These are phyloP conservation scores for Tetrastigma voinierianum DNA, from an alignment of 164 flowering plant species.

Conservation along the genomic window DNA sequence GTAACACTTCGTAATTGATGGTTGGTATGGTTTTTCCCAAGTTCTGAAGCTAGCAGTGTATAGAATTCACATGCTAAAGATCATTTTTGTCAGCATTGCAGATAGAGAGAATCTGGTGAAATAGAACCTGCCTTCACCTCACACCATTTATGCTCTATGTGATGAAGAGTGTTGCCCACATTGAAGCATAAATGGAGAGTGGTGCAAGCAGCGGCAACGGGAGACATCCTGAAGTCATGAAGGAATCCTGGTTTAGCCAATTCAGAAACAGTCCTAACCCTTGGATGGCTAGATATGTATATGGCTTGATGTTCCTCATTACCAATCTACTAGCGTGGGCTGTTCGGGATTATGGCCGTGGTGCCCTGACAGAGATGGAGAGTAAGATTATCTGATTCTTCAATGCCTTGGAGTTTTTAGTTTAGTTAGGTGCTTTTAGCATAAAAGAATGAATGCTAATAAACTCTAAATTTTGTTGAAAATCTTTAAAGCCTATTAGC, in stretches of 20 bases:
- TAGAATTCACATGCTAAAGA: not conserved
- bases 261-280: constrained; percentile 69
- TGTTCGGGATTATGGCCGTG: constrained; percentile 66
- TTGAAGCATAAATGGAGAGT: constrained; percentile 28
- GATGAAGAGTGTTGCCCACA: constrained; percentile 13
- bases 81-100: not conserved
- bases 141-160: constrained; percentile 7
- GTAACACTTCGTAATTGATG: too few relatives aligned
- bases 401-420: too few relatives aligned
- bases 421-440: too few relatives aligned
- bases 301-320: constrained; percentile 62
- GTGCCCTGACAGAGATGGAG: constrained; percentile 44
- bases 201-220: constrained; percentile 17
- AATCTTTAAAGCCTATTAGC: too few relatives aligned
- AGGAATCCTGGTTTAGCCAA: constrained; percentile 57
- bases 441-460: too few relatives aligned
- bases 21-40: too few relatives aligned
- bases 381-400: constrained; percentile 43
- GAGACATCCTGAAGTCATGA: constrained; percentile 26
- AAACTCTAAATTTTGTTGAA: too few relatives aligned
- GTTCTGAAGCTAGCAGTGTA: not conserved
- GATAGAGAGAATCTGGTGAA: not conserved
- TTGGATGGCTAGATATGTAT: constrained; percentile 86
- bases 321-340: constrained; percentile 76
- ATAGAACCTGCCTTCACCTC: not conserved